Conservation (phyloP, 2,329 filamentous ascomycete genomes). For the Calonectria pseudoturangicola region DNA sequence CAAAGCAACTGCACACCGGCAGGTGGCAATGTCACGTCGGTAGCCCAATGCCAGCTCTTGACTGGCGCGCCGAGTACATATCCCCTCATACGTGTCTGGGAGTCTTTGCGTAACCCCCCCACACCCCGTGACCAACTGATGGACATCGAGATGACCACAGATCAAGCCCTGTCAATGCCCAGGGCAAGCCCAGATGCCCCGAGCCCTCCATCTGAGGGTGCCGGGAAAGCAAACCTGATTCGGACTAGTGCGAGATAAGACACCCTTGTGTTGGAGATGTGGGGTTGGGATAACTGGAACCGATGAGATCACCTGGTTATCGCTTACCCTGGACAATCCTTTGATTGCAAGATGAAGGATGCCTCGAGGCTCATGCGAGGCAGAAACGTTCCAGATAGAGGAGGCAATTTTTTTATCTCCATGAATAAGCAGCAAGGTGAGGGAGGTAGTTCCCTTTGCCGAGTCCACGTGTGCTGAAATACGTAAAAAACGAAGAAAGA, state of each 20-base stretch:
- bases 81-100: neutral
- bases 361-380: neutral
- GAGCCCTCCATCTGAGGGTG: conserved; percentile 8
- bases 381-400: neutral
- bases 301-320: conserved; percentile 20
- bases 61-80: neutral
- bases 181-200: too few species aligned
- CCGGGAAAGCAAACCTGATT: conserved; percentile 37
- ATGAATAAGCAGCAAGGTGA: neutral
- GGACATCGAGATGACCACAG: conserved; percentile 12
- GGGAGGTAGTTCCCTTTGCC: neutral
- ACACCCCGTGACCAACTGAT: conserved; percentile 12
- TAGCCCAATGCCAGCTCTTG: conserved; percentile 7
- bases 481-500: neutral
- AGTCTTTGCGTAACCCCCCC: neutral
- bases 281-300: conserved; percentile 27
- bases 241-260: conserved; percentile 15
- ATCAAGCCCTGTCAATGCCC: neutral
- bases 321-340: conserved; percentile 12
- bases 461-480: neutral
- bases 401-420: neutral
- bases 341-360: neutral
- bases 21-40: conserved; percentile 18
- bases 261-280: conserved; percentile 18
- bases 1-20: neutral